Evolutionary conservation across 352 stramenopile genomes (phyloP).

Genomic region (Aphanomyces euteiches): DNA sequence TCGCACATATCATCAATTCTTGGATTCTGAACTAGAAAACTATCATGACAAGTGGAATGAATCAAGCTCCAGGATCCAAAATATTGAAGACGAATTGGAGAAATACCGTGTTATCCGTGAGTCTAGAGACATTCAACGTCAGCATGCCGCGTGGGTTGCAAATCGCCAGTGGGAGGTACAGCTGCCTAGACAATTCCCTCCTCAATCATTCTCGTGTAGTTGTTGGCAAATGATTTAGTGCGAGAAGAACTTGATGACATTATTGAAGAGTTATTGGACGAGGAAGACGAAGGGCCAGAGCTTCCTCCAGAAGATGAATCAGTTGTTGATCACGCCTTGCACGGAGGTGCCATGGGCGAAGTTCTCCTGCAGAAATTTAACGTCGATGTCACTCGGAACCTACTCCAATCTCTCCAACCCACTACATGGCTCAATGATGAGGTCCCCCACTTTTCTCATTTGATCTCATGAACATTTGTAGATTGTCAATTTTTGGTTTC

Average conservation of each 20-base stretch:
- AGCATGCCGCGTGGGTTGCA: constrained; percentile 24
- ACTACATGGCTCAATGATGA: constrained; percentile 78
- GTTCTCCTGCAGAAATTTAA: constrained; percentile 80
- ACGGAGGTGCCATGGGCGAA: constrained; percentile 50
- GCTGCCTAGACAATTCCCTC: neutral
- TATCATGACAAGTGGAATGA: constrained; percentile 15
- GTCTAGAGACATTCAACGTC: constrained; percentile 18
- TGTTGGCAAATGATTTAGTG: constrained; percentile 58
- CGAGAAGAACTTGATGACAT: constrained; percentile 55
- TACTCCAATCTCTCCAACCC: constrained; percentile 68
- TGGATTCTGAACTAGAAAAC: constrained; percentile 11
- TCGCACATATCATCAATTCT: neutral
- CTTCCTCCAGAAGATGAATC: constrained; percentile 59
- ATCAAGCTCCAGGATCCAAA: neutral
- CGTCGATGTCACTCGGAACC: constrained; percentile 66
- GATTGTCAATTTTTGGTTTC: constrained; percentile 87
- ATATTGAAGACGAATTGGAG: constrained; percentile 13
- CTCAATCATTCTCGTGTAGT: constrained; percentile 32
- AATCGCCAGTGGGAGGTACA: constrained; percentile 24
- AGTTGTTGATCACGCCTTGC: constrained; percentile 54
- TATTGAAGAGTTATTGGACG: constrained; percentile 48
- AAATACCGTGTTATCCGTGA: constrained; percentile 17
- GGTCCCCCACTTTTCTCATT: constrained; percentile 34
- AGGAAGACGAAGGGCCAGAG: constrained; percentile 49
- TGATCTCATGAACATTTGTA: constrained; percentile 26